phyloP scores from a whole-genome alignment of 2,329 filamentous ascomycete genomes.

The Cadophora malorum region DNA sequence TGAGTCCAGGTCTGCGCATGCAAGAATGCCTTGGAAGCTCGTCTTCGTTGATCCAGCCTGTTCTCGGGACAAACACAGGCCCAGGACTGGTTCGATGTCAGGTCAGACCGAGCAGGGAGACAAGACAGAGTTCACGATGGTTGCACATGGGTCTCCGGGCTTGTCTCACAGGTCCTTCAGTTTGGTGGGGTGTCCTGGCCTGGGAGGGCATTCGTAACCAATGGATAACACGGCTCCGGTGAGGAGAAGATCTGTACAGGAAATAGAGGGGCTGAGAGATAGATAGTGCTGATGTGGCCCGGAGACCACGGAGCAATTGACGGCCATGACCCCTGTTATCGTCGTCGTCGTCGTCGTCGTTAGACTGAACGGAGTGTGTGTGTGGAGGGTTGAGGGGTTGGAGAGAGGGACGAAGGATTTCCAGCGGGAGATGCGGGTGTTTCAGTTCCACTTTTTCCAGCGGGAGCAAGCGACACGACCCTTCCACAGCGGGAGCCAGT shows the following conservation, averaged over 20 bases:
- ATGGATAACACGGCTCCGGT: not conserved
- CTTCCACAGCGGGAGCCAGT: not conserved
- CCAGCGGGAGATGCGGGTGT: not conserved
- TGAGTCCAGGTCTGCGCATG: constrained; percentile 8
- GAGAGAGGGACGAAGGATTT: not conserved
- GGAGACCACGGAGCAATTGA: constrained; percentile 7
- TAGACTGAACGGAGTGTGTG: not conserved
- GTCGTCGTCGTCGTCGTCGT: not conserved
- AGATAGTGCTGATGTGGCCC: constrained; percentile 6
- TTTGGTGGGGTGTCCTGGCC: constrained; percentile 3
- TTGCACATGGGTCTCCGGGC: constrained; percentile 11
- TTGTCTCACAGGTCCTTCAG: constrained; percentile 13
- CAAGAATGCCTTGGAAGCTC: constrained; percentile 16
- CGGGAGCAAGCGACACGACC: constrained; percentile 4
- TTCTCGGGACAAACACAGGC: not conserved
- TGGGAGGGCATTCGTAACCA: not conserved
- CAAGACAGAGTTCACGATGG: constrained; percentile 12
- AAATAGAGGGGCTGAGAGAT: constrained; percentile 5
- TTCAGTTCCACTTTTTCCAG: not conserved
- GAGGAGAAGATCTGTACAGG: constrained; percentile 7
- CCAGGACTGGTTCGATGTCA: not conserved
- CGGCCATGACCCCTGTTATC: not conserved
- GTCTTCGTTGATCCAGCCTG: not conserved
- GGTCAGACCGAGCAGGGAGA: too few relatives aligned
- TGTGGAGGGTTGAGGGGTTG: not conserved